Evolutionary conservation across 1,284 basidiomycete genomes (phyloP).

Genomic region (Ustilago xerochloae): DNA sequence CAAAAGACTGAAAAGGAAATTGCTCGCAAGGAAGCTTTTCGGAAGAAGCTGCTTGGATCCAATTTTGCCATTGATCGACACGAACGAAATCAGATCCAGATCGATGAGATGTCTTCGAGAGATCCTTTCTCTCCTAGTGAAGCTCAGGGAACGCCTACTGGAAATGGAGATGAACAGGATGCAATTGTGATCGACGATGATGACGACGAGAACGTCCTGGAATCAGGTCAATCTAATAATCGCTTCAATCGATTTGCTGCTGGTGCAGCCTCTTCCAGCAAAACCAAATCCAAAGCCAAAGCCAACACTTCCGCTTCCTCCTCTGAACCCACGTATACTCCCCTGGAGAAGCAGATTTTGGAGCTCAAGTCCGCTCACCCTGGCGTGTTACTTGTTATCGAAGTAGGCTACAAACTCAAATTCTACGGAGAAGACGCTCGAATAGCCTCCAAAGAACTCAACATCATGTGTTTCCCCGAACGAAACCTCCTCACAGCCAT

Average conservation of each 20-base stretch:
- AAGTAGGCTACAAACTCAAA: slow-evolving; percentile 74
- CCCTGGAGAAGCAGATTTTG: slow-evolving; percentile 64
- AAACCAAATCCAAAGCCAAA: slow-evolving; percentile 56
- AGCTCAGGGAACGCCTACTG: neutral
- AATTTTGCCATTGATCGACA: slow-evolving; percentile 39
- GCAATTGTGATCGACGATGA: slow-evolving; percentile 17
- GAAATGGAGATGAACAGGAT: neutral
- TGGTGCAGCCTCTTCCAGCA: slow-evolving; percentile 21
- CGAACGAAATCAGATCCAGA: slow-evolving; percentile 31
- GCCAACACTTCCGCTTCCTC: slow-evolving; percentile 26
- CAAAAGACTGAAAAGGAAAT: slow-evolving; percentile 8
- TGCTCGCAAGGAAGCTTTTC: slow-evolving; percentile 23
- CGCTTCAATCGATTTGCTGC: slow-evolving; percentile 29
- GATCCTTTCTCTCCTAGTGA: slow-evolving; percentile 15
- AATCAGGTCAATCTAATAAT: neutral
- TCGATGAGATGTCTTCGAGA: slow-evolving; percentile 24
- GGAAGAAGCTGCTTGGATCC: slow-evolving; percentile 31
- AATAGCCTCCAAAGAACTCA: slow-evolving; percentile 82
- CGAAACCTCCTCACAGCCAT: slow-evolving; percentile 85
- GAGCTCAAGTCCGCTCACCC: slow-evolving; percentile 70
- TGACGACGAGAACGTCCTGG: neutral
- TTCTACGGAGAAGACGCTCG: slow-evolving; percentile 90
- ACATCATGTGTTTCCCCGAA: slow-evolving; percentile 79
- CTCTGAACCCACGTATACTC: slow-evolving; percentile 70
- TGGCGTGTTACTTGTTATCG: slow-evolving; percentile 83